Evolutionary conservation across 176 grass and related monocot species (phyloP).

Genomic region (Elaeis guineensis): DNA sequence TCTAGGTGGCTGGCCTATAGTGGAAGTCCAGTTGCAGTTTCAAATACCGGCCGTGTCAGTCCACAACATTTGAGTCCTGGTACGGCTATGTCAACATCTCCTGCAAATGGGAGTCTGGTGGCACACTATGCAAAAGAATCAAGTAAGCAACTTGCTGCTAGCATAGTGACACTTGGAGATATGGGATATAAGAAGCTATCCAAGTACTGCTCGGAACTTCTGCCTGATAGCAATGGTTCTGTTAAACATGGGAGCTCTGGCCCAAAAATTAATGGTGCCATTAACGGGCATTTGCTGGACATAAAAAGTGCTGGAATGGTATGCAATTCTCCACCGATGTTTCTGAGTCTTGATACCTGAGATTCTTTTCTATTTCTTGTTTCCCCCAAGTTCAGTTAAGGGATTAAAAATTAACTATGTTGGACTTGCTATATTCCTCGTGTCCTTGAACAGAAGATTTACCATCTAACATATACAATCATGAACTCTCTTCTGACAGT

Average conservation of each 20-base stretch:
- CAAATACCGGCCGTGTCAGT: slow-evolving; percentile 50
- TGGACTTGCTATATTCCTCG: too few species aligned
- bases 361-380: too few species aligned
- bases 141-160: slow-evolving; percentile 68
- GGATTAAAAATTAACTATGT: too few species aligned
- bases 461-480: too few species aligned
- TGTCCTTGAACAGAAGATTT: too few species aligned
- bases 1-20: slow-evolving; percentile 83
- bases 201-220: slow-evolving; percentile 58
- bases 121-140: slow-evolving; percentile 96
- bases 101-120: slow-evolving; percentile 53
- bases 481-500: too few species aligned
- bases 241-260: slow-evolving; percentile 40
- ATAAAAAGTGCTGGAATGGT: slow-evolving; percentile 73
- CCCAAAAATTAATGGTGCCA: slow-evolving; percentile 31
- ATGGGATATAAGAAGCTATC: slow-evolving; percentile 72
- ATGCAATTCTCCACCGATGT: neutral
- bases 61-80: slow-evolving; percentile 53
- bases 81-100: slow-evolving; percentile 14
- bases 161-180: slow-evolving; percentile 85
- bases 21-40: slow-evolving; percentile 55
- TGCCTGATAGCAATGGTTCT: slow-evolving; percentile 46
- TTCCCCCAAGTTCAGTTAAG: too few species aligned
- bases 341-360: too few species aligned
- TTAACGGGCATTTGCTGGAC: slow-evolving; percentile 34